Conservation (phyloP, 768 basidiomycete genomes). For the Leccinum ochraceum region DNA sequence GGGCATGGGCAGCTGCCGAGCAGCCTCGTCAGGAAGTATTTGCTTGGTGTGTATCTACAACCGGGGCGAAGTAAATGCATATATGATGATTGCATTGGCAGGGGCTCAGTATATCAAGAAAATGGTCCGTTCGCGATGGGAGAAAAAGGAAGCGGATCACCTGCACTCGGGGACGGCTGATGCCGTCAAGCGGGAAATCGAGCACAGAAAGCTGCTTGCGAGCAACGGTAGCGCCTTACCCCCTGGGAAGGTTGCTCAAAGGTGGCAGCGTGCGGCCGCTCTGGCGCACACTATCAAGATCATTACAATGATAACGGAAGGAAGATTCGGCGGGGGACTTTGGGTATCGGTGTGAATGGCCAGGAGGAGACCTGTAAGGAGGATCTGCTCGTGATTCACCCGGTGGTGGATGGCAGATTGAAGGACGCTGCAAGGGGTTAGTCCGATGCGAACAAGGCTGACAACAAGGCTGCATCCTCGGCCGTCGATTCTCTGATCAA, state of each 20-base stretch:
- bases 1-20: slow-evolving; percentile 82
- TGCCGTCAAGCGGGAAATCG: slow-evolving; percentile 50
- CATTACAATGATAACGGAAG: slow-evolving; percentile 65
- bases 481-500: slow-evolving; percentile 97
- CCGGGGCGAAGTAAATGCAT: background rate
- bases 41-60: slow-evolving; percentile 57
- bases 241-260: slow-evolving; percentile 35
- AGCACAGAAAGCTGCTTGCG: slow-evolving; percentile 36
- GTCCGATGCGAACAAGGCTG: slow-evolving; percentile 86
- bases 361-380: slow-evolving; percentile 32
- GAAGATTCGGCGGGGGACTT: slow-evolving; percentile 40
- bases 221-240: slow-evolving; percentile 14
- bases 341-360: slow-evolving; percentile 13
- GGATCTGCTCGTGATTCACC: slow-evolving; percentile 60
- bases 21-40: slow-evolving; percentile 76
- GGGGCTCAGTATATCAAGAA: slow-evolving; percentile 76
- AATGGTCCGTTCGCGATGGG: slow-evolving; percentile 43
- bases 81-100: slow-evolving; percentile 31
- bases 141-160: slow-evolving; percentile 30
- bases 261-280: slow-evolving; percentile 54
- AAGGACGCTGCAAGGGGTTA: slow-evolving; percentile 48
- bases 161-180: slow-evolving; percentile 46
- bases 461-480: slow-evolving; percentile 92
- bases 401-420: slow-evolving; percentile 66
- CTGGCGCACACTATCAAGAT: slow-evolving; percentile 54